Base-by-base conservation (phyloP, 495 filamentous ascomycete species). In the Hyaloscypha finlandica region DNA sequence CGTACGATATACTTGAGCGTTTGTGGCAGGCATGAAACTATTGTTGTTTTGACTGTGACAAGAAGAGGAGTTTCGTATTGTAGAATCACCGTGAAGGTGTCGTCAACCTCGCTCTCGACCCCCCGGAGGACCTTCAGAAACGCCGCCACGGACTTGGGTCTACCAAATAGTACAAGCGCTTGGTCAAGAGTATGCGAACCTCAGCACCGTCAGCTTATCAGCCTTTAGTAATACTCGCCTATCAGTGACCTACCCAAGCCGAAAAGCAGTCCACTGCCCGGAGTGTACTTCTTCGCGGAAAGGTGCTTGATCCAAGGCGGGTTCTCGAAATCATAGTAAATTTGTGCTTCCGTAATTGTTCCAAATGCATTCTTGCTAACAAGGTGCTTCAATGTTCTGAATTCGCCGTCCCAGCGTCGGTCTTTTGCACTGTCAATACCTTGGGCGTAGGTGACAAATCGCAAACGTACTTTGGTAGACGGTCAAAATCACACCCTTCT, bases 181-280 rank as follows among this genome's bases (percentile, higher is more conserved):
- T 92, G 90, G 73, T 92, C 89, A 8, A 93, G 81, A 6, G 89
- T 80, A 73, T 94, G 91, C n/a, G n/a, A n/a, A n/a, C n/a, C n/a
- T n/a, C n/a, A n/a, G n/a, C n/a, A n/a, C n/a, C n/a, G n/a, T n/a
- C n/a, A n/a, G n/a, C n/a, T n/a, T n/a, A n/a, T n/a, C n/a, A n/a
- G n/a, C n/a, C n/a, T n/a, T n/a, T n/a, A n/a, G n/a, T n/a, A n/a
- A n/a, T n/a, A n/a, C n/a, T n/a, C n/a, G n/a, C n/a, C n/a, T n/a
- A n/a, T n/a, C n/a, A n/a, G n/a, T n/a, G n/a, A n/a, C 8, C 85
- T 83, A 70, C 90, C 90, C 4, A 93, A 81, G 67, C 89, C 91
- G 69, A 88, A 91, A 20, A 90, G 78, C 61, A 84, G 84, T 30
- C 89, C 88, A 20, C 84, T 81, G 16, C 85, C 89, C 12, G 87